A percentile compares a stretch with the other conserved stretches of the same genome.
These are phyloP conservation scores for Thinopyrum elongatum DNA, from an alignment of 176 grass and related monocot genomes.

Conservation along the genomic window DNA sequence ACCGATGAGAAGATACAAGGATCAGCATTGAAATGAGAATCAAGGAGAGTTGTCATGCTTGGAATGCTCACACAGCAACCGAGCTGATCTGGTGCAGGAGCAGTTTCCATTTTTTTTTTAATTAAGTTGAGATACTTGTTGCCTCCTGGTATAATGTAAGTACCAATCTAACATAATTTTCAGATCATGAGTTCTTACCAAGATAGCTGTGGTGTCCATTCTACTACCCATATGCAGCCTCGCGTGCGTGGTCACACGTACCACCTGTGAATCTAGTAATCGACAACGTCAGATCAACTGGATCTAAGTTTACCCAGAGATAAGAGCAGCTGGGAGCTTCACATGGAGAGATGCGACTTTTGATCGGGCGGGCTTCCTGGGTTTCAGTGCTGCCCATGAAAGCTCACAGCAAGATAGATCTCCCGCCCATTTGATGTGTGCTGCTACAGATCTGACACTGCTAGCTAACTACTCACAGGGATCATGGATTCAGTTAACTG, in stretches of 20 bases:
- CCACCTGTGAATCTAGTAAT: neutral
- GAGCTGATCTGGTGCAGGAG: neutral
- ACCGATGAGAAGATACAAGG: neutral
- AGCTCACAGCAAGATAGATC: too few relatives aligned
- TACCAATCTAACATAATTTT: neutral
- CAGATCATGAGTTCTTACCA: neutral
- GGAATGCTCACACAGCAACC: neutral
- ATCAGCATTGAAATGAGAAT: neutral
- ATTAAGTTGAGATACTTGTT: neutral
- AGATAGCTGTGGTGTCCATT: too few relatives aligned
- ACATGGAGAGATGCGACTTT: conserved; percentile 1
- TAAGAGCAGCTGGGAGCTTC: neutral
- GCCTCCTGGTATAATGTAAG: neutral
- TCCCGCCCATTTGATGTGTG: too few relatives aligned
- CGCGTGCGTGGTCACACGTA: too few relatives aligned
- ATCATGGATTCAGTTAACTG: too few relatives aligned
- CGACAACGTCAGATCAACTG: neutral
- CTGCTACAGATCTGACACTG: neutral
- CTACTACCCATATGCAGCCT: too few relatives aligned
- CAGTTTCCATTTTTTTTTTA: neutral
- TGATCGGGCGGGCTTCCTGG: neutral
- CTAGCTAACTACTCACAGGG: neutral
- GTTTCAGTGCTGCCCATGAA: neutral
- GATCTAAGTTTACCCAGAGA: too few relatives aligned
- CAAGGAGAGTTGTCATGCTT: neutral